Evolutionary conservation across 1,139 yeast genomes (phyloP), one percentile per base, ranked within the genome.

Genomic region (Candida labiduridarum): DNA sequence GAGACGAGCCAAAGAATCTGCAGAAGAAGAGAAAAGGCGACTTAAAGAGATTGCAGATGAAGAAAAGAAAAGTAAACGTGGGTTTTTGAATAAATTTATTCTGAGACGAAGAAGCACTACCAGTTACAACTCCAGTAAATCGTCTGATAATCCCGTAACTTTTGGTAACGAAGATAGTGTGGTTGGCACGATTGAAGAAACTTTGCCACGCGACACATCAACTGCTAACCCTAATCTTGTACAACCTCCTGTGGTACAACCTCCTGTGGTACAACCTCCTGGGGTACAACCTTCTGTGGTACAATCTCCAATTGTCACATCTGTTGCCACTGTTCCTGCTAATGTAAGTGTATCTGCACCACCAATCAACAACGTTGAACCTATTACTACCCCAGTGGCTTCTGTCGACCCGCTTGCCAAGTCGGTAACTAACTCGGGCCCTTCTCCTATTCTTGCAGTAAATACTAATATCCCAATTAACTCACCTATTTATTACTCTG

Each of bases 41-140:
- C 7, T 16, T 4, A 52, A 56, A 46, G 56, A 56, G 25, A 56
- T 29, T 10, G 41, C 41, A 25, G 47, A 51, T 25, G 38, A 43
- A 10, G 54, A 54, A 41, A 50, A 51, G 36, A 59, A 53, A 46
- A 51, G 57, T 27, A 52, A 50, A n/a, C 52, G 40, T 10, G 49
- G 51, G 1, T 46, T 53, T 14, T 48, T 46, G 41, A 45, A 46
- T 41, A 52, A 47, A 25, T 38, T 38, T 27, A 46, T 38, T 16
- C 27, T 47, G 46, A 45, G 50, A 43, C 44, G 47, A 29, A 51
- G 55, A 38, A 49, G 49, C 7, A 11, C 49, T 1, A 44, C 50
- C 11, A 46, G 46, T 22, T 43, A 43, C n/a, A 35, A 39, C 25
- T 42, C 51, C 14, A 31, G 41, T 39, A 36, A n/a, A 38, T 33